These are phyloP conservation scores for Staphylotrichum tortipilum DNA, from an alignment of 495 filamentous ascomycete genomes.

Conservation along the genomic window DNA sequence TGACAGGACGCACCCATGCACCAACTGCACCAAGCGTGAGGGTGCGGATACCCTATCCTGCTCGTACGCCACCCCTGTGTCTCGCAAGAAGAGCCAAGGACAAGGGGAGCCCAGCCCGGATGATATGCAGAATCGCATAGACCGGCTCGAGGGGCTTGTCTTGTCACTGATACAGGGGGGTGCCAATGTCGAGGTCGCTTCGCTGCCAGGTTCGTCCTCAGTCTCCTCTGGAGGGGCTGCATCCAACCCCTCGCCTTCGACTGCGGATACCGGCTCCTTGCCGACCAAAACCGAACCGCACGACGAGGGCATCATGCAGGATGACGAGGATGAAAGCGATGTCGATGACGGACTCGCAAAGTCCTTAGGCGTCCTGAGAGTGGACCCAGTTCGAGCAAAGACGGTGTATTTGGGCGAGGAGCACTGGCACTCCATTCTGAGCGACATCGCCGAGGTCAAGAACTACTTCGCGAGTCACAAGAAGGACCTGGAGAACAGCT, in stretches of 20 bases:
- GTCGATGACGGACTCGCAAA: conserved; percentile 71
- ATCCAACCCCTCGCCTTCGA: conserved; percentile 55
- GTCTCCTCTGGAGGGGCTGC: conserved; percentile 54
- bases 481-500: conserved; percentile 48
- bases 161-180: conserved; percentile 94
- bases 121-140: conserved; percentile 99
- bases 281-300: conserved; percentile 44
- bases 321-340: conserved; percentile 62
- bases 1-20: conserved; percentile 84
- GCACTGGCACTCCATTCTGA: conserved; percentile 83
- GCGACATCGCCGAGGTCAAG: conserved; percentile 89
- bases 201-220: conserved; percentile 20
- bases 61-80: conserved; percentile 74
- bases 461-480: conserved; percentile 65
- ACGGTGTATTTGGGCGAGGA: conserved; percentile 79
- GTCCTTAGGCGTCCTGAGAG: conserved; percentile 80
- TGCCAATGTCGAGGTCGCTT: conserved; percentile 36
- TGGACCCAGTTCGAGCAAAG: conserved; percentile 70
- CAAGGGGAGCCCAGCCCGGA: conserved; percentile 61
- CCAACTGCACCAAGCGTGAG: conserved; percentile 83
- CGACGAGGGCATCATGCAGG: conserved; percentile 44
- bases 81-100: conserved; percentile 67
- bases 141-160: conserved; percentile 90
- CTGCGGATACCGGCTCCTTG: conserved; percentile 56
- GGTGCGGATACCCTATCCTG: conserved; percentile 70